phyloP scores from a whole-genome alignment of 2,329 filamentous ascomycete species.

The Rhinocladiella similis region DNA sequence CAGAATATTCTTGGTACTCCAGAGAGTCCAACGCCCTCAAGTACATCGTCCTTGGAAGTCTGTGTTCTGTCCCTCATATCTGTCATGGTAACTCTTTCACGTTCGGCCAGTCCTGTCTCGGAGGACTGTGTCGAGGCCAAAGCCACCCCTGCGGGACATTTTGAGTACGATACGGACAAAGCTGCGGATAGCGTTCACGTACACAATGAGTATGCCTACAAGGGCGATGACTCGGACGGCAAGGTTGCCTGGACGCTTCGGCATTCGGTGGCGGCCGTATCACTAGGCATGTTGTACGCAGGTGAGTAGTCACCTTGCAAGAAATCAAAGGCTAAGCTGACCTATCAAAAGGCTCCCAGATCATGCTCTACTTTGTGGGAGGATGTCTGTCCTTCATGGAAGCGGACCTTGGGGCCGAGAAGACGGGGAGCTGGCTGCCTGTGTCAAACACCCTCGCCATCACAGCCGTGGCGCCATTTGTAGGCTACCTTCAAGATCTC shows the following conservation, averaged over 20 bases:
- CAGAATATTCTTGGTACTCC: too few species aligned
- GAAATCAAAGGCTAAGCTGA: too few species aligned
- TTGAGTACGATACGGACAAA: too few species aligned
- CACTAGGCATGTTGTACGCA: neutral
- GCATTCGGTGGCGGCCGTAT: neutral
- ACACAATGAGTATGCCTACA: neutral
- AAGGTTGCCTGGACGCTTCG: neutral
- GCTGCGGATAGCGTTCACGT: too few species aligned
- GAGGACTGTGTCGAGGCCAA: too few species aligned
- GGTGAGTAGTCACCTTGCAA: neutral
- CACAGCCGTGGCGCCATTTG: conserved; percentile 9
- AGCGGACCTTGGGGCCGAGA: conserved; percentile 2
- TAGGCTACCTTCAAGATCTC: conserved; percentile 20
- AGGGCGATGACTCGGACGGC: conserved; percentile 8
- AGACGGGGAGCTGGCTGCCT: conserved; percentile 4
- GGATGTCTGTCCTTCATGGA: conserved; percentile 9
- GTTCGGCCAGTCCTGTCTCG: too few species aligned
- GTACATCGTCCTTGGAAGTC: too few species aligned
- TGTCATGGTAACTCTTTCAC: too few species aligned
- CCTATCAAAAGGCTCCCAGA: conserved; percentile 28
- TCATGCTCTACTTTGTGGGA: conserved; percentile 11
- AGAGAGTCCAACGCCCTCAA: too few species aligned
- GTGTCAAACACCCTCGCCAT: conserved; percentile 13
- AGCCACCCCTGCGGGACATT: too few species aligned
- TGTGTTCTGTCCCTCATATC: too few species aligned